phyloP scores from a whole-genome alignment of 2,329 filamentous ascomycete species.

The Leptographium lundbergii region DNA sequence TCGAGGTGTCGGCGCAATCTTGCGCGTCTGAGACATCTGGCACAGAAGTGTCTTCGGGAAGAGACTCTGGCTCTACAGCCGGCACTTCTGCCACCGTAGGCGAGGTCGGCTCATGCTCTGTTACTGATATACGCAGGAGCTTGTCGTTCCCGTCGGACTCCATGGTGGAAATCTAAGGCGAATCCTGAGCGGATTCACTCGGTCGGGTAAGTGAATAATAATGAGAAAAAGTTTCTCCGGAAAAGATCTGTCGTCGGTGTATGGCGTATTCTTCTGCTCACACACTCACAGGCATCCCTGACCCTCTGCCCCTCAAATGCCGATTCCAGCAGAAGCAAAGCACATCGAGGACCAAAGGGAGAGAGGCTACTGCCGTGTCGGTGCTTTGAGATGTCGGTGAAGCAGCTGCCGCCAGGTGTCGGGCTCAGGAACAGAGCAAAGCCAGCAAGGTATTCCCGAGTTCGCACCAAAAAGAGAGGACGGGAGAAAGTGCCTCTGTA shows the following conservation, averaged over 20 bases:
- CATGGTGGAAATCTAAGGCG: neutral
- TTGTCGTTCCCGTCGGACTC: neutral
- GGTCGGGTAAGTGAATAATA: too few species aligned
- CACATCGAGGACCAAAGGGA: neutral
- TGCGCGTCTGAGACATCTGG: too few species aligned
- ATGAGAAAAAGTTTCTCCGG: neutral
- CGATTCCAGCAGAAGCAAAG: neutral
- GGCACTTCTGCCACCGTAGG: neutral
- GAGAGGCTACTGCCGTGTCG: neutral
- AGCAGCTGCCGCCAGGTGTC: too few species aligned
- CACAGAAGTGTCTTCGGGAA: too few species aligned
- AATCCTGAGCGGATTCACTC: too few species aligned
- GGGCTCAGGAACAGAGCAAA: neutral
- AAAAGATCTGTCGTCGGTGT: neutral
- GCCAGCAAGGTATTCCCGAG: too few species aligned
- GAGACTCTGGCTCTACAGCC: too few species aligned
- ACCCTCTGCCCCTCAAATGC: neutral
- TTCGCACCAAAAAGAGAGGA: too few species aligned
- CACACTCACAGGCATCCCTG: neutral
- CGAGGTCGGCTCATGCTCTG: neutral
- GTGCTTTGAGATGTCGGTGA: neutral
- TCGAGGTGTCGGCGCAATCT: too few species aligned
- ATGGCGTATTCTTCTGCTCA: neutral
- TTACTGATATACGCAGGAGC: neutral
- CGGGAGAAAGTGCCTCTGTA: too few species aligned